Evolutionary conservation across 495 filamentous ascomycete species (phyloP).

Genomic region (Gamarada debralockiae): DNA sequence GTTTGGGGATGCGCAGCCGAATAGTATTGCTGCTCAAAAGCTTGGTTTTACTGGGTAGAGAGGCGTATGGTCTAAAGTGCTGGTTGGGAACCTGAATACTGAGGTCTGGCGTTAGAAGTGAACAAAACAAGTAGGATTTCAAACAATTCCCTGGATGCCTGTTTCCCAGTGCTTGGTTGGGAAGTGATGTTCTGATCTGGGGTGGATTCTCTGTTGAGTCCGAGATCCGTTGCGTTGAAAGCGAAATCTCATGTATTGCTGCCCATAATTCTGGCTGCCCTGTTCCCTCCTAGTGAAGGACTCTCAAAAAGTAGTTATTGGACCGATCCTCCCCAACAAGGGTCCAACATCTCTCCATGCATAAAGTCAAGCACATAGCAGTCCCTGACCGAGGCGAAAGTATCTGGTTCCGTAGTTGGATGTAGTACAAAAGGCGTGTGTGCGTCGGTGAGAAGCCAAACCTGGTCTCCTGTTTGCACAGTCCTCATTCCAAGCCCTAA

Average conservation of each 20-base stretch:
- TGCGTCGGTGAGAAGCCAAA: background rate
- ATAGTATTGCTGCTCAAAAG: slow-evolving; percentile 26
- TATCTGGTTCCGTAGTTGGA: background rate
- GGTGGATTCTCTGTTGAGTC: too few relatives aligned
- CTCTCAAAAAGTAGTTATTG: background rate
- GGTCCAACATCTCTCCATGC: background rate
- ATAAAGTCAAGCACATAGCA: background rate
- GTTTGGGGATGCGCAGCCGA: slow-evolving; percentile 17
- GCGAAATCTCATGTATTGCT: too few relatives aligned
- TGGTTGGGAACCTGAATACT: too few relatives aligned
- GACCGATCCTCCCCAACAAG: background rate
- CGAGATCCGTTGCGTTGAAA: too few relatives aligned
- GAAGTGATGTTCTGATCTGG: too few relatives aligned
- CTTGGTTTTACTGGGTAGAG: background rate
- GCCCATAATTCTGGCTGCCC: too few relatives aligned
- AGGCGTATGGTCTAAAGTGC: too few relatives aligned
- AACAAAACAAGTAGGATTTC: too few relatives aligned
- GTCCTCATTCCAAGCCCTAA: background rate
- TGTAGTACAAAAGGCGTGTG: background rate
- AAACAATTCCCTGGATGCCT: too few relatives aligned
- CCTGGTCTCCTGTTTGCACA: background rate
- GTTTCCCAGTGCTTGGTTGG: too few relatives aligned
- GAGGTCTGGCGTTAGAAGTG: too few relatives aligned
- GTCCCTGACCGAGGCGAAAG: background rate
- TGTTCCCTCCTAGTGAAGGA: too few relatives aligned